Conservation (phyloP, 139 green algal genomes). For the Chlamydomonas sphaeroides region DNA sequence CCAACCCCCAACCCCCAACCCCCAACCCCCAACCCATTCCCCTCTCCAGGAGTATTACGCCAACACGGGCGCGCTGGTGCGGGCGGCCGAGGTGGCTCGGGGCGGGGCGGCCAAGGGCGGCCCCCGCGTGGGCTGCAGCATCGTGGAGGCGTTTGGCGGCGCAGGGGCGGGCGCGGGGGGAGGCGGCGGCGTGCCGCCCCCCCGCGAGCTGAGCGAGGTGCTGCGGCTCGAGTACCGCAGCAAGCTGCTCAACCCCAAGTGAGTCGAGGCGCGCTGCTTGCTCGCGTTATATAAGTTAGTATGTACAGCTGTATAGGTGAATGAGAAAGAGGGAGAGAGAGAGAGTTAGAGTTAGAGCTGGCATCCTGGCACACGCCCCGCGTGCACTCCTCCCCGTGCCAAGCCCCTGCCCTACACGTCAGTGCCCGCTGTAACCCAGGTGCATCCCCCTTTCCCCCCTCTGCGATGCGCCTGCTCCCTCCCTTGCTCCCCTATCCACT, state of each 20-base stretch:
- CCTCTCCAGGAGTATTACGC: slow-evolving; percentile 89
- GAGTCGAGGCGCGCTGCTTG: slow-evolving; percentile 1
- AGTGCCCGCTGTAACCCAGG: too few species aligned
- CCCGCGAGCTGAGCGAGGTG: slow-evolving; percentile 90
- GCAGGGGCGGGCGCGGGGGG: not conserved
- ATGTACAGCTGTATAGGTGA: too few species aligned
- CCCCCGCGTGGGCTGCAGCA: slow-evolving; percentile 68
- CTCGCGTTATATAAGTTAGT: too few species aligned
- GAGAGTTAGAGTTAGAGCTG: too few species aligned
- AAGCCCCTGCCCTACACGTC: too few species aligned
- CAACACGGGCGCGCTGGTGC: slow-evolving; percentile 90
- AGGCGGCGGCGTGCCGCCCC: slow-evolving; percentile 21
- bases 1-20: not conserved
- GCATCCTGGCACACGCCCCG: too few species aligned
- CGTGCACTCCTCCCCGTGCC: too few species aligned
- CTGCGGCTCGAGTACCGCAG: slow-evolving; percentile 95
- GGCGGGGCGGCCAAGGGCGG: not conserved
- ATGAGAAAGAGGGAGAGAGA: too few species aligned
- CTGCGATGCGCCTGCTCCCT: not conserved
- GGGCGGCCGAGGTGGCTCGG: slow-evolving; percentile 80
- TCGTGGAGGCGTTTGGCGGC: slow-evolving; percentile 88
- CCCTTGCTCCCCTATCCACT: not conserved
- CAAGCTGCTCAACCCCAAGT: slow-evolving; percentile 97
- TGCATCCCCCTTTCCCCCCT: too few species aligned
- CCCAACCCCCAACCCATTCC: not conserved